Base-by-base conservation (phyloP, 169 alveolate species). In the Toxoplasma gondii region DNA sequence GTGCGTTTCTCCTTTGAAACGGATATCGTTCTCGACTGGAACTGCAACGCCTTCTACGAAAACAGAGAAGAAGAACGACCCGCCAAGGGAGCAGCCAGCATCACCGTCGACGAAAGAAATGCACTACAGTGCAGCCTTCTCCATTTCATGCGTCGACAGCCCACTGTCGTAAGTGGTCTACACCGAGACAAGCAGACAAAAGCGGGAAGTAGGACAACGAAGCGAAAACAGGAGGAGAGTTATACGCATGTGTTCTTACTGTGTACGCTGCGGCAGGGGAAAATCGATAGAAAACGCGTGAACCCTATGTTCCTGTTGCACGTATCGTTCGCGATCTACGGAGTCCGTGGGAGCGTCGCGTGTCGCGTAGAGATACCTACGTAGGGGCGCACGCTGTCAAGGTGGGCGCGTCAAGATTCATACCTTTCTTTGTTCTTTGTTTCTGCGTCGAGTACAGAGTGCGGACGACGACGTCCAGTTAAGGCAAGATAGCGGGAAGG, bases 51-150 rank as follows among this genome's bases (percentile, higher is more conserved):
- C 44, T 36, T 78, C 43, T 78, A 78, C 43, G 45, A 78, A 17
- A 38, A 78, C 86, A 45, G 19, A 4, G 86, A 78, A 12, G 39
- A 29, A n/a, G 86, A 78, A n/a, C 27, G 44, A 38, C 22, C 19
- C 27, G 2, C n/a, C 86, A 78, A 9, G 45, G 86, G 86, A 16
- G 86, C 44, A 19, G 86, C 86, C 2, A n/a, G 22, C 45, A 78
- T 78, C 86, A n/a, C 9, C 49, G 39, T 16, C 39, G 86, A n/a
- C 39, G 86, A 78, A 78, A 7, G 86, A 78, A 78, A 78, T 19
- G 86, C 86, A 2, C 16, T 78, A 31, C 86, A 78, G 45, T 78
- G 86, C 86, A 36, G 49, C n/a, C 86, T 78, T 27, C 86, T 78
- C n/a, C 86, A 78, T 17, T 78, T 78, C 44, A 36, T 78, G 45